These are phyloP conservation scores for Chlorencoelia australis DNA, from an alignment of 2,329 filamentous ascomycete genomes.

Conservation along the genomic window DNA sequence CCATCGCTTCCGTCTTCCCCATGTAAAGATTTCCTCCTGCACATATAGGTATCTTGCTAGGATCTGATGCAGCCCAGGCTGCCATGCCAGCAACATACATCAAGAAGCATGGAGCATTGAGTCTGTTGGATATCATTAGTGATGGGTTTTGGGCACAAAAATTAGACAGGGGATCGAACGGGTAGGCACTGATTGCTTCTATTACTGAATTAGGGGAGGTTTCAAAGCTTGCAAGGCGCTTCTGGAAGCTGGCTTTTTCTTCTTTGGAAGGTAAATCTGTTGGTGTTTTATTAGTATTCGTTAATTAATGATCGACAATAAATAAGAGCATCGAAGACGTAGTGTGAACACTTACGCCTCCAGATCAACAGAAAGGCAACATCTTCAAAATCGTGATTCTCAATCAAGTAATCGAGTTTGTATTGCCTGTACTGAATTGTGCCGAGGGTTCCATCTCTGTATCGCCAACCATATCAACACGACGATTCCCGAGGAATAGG, in stretches of 20 bases:
- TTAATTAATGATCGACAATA: too few species aligned
- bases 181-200: background rate
- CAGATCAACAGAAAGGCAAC: background rate
- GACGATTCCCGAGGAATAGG: too few species aligned
- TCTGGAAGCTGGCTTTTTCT: background rate
- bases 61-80: background rate
- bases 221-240: background rate
- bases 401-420: background rate
- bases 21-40: background rate
- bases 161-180: background rate
- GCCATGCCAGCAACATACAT: background rate
- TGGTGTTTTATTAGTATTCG: background rate
- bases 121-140: background rate
- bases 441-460: background rate
- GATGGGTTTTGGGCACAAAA: background rate
- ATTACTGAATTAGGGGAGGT: background rate
- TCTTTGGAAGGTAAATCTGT: slow-evolving; percentile 1
- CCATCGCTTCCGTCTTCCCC: background rate
- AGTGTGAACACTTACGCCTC: background rate
- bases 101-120: background rate
- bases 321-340: too few species aligned
- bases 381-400: background rate
- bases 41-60: background rate
- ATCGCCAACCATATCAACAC: background rate
- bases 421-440: background rate